phyloP scores from a whole-genome alignment of 202 grass and related monocot genomes.

The Carex sylvatica region DNA sequence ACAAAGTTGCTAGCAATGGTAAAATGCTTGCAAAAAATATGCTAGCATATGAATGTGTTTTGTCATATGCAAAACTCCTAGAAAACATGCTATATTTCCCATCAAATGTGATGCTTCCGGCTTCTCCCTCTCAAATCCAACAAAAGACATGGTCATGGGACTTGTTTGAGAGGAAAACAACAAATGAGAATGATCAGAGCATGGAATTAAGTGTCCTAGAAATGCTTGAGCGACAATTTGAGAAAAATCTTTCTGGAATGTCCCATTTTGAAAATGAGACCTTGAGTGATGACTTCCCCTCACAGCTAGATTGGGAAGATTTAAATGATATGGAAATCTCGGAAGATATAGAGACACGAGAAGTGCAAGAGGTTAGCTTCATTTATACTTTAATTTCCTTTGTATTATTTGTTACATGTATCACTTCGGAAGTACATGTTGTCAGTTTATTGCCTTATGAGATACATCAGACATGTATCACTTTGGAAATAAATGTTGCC shows the following conservation, averaged over 20 bases:
- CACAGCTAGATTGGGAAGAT: conserved; percentile 67
- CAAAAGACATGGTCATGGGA: conserved; percentile 86
- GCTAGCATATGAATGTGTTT: conserved; percentile 82
- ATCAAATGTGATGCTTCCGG: conserved; percentile 63
- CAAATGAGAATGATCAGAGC: conserved; percentile 30
- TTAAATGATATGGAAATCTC: conserved; percentile 67
- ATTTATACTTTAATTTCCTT: conserved; percentile 15
- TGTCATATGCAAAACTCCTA: conserved; percentile 71
- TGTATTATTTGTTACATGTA: conserved; percentile 22
- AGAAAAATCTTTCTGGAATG: conserved; percentile 37
- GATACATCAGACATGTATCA: not conserved
- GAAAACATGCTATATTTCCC: conserved; percentile 80
- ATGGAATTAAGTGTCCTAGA: conserved; percentile 34
- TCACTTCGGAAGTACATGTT: not conserved
- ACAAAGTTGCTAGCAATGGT: conserved; percentile 56
- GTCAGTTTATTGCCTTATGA: not conserved
- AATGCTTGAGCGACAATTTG: conserved; percentile 49
- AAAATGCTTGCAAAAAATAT: conserved; percentile 75
- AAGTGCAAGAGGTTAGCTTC: conserved; percentile 74
- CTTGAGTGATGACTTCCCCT: conserved; percentile 57
- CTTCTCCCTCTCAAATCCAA: conserved; percentile 59
- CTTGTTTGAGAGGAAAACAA: conserved; percentile 50
- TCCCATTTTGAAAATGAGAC: conserved; percentile 48
- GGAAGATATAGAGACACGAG: conserved; percentile 74
- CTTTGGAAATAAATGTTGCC: not conserved